Evolutionary conservation across 441 rosid species (phyloP).

Genomic region (Corymbia citriodora): DNA sequence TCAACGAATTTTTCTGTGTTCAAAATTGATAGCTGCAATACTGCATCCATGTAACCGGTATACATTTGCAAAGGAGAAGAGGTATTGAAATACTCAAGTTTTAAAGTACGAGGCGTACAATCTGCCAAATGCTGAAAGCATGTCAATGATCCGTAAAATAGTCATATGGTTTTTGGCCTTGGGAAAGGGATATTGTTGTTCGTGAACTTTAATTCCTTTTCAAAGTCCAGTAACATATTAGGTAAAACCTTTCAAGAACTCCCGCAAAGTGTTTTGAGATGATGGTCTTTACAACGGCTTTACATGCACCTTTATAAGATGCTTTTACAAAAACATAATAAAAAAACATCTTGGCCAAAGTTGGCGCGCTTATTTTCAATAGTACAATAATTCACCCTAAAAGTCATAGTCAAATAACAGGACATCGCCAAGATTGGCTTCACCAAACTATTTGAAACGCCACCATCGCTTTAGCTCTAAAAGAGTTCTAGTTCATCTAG

Average conservation of each 20-base stretch:
- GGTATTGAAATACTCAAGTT: background rate
- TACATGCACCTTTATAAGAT: background rate
- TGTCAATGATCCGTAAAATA: background rate
- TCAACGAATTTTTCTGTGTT: background rate
- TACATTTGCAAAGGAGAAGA: background rate
- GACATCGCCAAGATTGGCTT: background rate
- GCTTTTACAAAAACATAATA: background rate
- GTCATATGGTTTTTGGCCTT: background rate
- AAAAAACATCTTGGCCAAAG: background rate
- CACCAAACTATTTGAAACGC: background rate
- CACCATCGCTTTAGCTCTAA: background rate
- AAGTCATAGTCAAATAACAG: background rate
- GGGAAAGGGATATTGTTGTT: background rate
- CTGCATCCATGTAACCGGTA: background rate
- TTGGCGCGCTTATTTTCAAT: accelerated
- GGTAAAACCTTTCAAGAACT: background rate
- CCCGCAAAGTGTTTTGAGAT: background rate
- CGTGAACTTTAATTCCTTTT: background rate
- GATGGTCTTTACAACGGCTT: background rate
- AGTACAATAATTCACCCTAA: background rate
- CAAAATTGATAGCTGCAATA: background rate
- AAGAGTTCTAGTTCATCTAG: background rate
- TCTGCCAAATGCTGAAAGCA: background rate
- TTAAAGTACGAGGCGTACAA: background rate
- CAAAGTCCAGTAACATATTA: background rate